phyloP scores from a whole-genome alignment of 352 stramenopile genomes.

The Pythium guiyangense region DNA sequence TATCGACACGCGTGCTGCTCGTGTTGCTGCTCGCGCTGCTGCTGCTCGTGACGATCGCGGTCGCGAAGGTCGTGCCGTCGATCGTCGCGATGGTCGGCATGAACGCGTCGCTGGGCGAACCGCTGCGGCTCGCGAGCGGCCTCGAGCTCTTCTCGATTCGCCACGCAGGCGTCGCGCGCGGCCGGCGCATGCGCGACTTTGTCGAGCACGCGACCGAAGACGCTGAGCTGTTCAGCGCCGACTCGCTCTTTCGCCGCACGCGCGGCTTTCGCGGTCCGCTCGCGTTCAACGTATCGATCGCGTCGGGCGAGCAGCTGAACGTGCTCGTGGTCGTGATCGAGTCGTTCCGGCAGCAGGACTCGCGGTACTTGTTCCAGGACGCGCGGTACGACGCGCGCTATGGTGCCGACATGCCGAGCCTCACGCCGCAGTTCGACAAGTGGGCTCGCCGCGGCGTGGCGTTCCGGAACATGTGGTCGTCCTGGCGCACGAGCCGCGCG shows the following conservation, averaged over 20 bases:
- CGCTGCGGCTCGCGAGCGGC: slow-evolving; percentile 31
- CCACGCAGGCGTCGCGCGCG: too few species aligned
- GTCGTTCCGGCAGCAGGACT: slow-evolving; percentile 60
- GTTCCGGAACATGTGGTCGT: too few species aligned
- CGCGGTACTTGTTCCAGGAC: slow-evolving; percentile 46
- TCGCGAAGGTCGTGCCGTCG: slow-evolving; percentile 34
- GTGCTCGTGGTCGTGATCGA: slow-evolving; percentile 70
- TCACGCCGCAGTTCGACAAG: too few species aligned
- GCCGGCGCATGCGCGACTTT: too few species aligned
- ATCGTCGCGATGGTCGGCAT: slow-evolving; percentile 49
- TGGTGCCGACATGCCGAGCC: too few species aligned
- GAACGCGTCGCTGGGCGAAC: slow-evolving; percentile 51
- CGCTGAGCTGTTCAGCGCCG: too few species aligned
- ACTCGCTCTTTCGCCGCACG: slow-evolving; percentile 46
- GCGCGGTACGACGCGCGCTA: too few species aligned
- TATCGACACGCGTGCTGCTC: slow-evolving; percentile 17
- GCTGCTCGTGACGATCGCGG: slow-evolving; percentile 19
- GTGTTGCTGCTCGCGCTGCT: slow-evolving; percentile 14
- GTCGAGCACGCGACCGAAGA: too few species aligned
- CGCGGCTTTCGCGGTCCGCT: slow-evolving; percentile 40
- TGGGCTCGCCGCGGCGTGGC: too few species aligned
- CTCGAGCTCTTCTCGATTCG: too few species aligned
- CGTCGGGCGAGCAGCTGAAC: slow-evolving; percentile 26
- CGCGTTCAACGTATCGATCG: slow-evolving; percentile 48
- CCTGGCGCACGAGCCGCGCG: too few species aligned